These are phyloP conservation scores for Penicillium daleae DNA, from an alignment of 495 filamentous ascomycete species.

Conservation along the genomic window DNA sequence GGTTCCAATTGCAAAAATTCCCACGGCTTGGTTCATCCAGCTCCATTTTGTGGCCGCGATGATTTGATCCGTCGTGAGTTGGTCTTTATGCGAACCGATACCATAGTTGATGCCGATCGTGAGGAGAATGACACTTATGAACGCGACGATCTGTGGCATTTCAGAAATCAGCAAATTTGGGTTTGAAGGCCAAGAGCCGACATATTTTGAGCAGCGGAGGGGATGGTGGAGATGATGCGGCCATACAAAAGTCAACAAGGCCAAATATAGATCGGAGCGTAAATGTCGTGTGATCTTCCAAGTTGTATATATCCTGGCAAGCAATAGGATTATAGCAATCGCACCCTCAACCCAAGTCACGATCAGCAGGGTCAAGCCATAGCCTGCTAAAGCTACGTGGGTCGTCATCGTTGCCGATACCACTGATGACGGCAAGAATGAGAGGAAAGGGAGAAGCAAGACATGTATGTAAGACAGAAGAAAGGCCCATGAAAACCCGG, in stretches of 20 bases:
- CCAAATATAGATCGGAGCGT: constrained; percentile 16
- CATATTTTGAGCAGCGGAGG: not conserved
- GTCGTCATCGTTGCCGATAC: not conserved
- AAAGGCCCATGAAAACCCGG: not conserved
- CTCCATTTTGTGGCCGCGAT: constrained; percentile 31
- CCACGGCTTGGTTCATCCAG: constrained; percentile 38
- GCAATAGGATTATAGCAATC: constrained; percentile 12
- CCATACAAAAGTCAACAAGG: constrained; percentile 21
- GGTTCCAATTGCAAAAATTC: constrained; percentile 20
- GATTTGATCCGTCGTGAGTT: constrained; percentile 20
- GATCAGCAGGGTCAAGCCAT: constrained; percentile 17
- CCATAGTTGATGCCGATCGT: constrained; percentile 29
- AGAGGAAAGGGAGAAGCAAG: not conserved
- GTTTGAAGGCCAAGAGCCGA: not conserved
- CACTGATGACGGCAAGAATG: not conserved
- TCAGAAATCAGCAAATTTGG: too few relatives aligned
- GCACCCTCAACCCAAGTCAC: constrained; percentile 14
- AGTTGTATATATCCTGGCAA: constrained; percentile 19
- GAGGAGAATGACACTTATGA: constrained; percentile 23
- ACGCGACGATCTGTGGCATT: constrained; percentile 8
- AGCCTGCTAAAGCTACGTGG: constrained; percentile 5
- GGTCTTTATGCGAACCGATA: constrained; percentile 31
- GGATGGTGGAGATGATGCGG: not conserved
- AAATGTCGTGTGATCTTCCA: constrained; percentile 24
- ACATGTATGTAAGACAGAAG: not conserved